Base-by-base conservation (phyloP, 2,329 filamentous ascomycete species). In the Teratosphaeria destructans region DNA sequence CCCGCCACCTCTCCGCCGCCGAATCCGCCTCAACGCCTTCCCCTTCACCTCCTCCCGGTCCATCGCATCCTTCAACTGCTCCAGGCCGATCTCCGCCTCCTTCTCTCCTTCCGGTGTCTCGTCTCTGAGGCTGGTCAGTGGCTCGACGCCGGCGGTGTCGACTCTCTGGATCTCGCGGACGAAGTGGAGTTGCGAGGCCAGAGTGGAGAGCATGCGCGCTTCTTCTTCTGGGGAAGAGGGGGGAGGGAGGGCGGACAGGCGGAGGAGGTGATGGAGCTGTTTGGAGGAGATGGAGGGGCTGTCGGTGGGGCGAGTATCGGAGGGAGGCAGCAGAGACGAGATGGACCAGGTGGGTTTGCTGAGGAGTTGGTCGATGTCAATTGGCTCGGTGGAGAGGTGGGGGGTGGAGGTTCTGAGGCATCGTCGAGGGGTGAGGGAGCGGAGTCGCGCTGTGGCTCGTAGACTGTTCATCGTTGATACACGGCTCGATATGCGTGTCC, bases 181-280 rank as follows among this genome's bases (percentile, higher is more conserved):
- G 70, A 99, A 99, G 68, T 88, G 87, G 0, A 99, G 82, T 71
- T 99, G 94, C 35, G 88, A 85, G 57, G 86, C 81, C 1, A 99
- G 81, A 1, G 87, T 92, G 26, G 81, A 71, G 3, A 95, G 81
- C 83, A 96, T 90, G 29, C 79, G 75, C 0, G 77, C 68, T 71
- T 95, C 87, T 66, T 91, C 86, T 57, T 78, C 78, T 1, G 77
- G 64, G 1, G 79, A 79, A 19, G 79, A 75, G 0, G 93, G 91
- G 1, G 81, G 81, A 0, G 93, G 91, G 0, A 99, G 85, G 14
- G 93, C 92, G 3, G 92, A 95, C 47, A 97, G 85, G 19, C 89
- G 88, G 39, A 96, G 85, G 10, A 97, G 85, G 73, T 96, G 93
- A 66, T 84, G 85, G 0, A 97, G 82, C 72, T 90, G 85, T 53